Evolutionary conservation across 2,329 filamentous ascomycete species (phyloP), one percentile per base, ranked within the genome.

Genomic region (Lachnellula arida): DNA sequence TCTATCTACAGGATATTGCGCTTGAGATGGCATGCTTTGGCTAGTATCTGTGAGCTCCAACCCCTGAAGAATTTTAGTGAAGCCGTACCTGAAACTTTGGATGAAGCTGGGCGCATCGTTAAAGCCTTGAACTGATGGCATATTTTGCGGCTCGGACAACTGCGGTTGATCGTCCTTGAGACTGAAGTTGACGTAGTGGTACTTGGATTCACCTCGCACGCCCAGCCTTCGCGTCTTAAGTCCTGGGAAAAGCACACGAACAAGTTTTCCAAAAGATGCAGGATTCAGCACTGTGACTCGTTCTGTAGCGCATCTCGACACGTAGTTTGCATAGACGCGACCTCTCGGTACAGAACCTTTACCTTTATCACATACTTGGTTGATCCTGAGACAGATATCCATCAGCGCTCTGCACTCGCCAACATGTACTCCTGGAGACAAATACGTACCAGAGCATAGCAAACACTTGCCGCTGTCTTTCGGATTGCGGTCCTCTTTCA

Each of bases 151-250:
- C 49, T 66, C 64, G 14, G 63, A 60, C 48, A 68, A 51, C 39
- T 67, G 64, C 49, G 68, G 67, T 49, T 70, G 67, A 56, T 86
- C 83, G 50, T 86, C 83, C 43, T 76, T 73, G 50, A 87, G 72
- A 12, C 76, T 76, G 65, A 87, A 87, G 67, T 86, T 85, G 47
- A 87, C 84, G 67, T 99, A 99, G 73, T 99, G 94, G 71, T 99
- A 99, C 71, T 99, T 99, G 14, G 94, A 99, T 75, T 97, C 93
- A 61, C 94, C 94, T 52, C 94, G 85, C 47, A 97, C 92, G 60
- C 94, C 94, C 12, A 99, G 79, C 61, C 94, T 84, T 57, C 94
- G 82, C 34, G 94, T 99, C 73, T 96, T 93, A 22, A 99, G 86
- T 43, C 92, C 93, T 0, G 94, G 93, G 66, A 97, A 99, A 51